phyloP scores from a whole-genome alignment of 192 early-diverging fungal species.

The Coemansia furcata region DNA sequence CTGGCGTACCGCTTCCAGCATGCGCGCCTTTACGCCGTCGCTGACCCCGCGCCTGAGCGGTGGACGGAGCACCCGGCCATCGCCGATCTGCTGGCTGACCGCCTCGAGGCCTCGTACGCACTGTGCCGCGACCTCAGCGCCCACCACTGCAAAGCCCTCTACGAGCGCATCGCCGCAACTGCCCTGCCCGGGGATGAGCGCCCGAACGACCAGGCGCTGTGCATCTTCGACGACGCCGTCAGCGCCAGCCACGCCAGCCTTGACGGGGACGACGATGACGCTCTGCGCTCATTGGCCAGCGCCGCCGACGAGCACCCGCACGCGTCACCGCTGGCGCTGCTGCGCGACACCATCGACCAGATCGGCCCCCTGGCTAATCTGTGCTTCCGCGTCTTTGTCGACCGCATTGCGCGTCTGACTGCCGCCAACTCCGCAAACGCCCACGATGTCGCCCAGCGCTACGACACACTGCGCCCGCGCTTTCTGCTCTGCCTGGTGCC shows the following conservation, averaged over 20 bases:
- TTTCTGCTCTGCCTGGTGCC: slow-evolving; percentile 41
- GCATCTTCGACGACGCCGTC: slow-evolving; percentile 25
- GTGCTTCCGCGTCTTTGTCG: slow-evolving; percentile 34
- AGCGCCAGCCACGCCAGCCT: slow-evolving; percentile 11
- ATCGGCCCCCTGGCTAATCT: slow-evolving; percentile 39
- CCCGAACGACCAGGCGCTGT: neutral
- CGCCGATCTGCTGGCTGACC: slow-evolving; percentile 21
- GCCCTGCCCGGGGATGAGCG: slow-evolving; percentile 27
- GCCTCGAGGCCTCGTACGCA: slow-evolving; percentile 26
- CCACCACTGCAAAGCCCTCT: slow-evolving; percentile 22
- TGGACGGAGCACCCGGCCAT: slow-evolving; percentile 35
- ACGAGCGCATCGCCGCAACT: slow-evolving; percentile 29
- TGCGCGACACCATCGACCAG: slow-evolving; percentile 38
- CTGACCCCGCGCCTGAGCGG: neutral
- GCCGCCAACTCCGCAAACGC: neutral
- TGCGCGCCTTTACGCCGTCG: slow-evolving; percentile 23
- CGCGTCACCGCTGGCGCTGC: slow-evolving; percentile 29
- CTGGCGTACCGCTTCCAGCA: slow-evolving; percentile 35
- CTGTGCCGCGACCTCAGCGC: slow-evolving; percentile 39
- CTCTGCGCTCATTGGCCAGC: neutral
- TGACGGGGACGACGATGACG: neutral
- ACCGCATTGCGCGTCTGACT: slow-evolving; percentile 23
- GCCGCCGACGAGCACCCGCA: slow-evolving; percentile 22
- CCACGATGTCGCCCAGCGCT: slow-evolving; percentile 13
- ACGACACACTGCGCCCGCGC: slow-evolving; percentile 28